Evolutionary conservation across 2,329 filamentous ascomycete species (phyloP), one percentile per base, ranked within the genome.

Genomic region (Verticillium zaregamsianum): DNA sequence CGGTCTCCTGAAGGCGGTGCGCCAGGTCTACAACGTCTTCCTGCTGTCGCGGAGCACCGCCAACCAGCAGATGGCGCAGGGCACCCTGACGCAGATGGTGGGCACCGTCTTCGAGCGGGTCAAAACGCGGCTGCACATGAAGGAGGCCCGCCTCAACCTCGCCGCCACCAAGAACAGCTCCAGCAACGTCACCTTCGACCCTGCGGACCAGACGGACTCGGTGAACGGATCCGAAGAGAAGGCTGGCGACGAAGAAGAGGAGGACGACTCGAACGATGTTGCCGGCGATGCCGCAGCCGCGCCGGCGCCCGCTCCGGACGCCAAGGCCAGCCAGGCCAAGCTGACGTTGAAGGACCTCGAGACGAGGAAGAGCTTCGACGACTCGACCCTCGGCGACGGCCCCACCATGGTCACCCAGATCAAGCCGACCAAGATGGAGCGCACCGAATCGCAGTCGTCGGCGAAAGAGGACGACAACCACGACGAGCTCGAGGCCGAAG

Each of bases 21-120:
- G 95, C 68, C 92, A 98, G 76, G 96, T 97, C 62, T 99, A 99
- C 82, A 99, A 99, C 79, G 96, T 99, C 68, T 99, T 99, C 76
- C 83, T 99, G 63, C 86, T 98, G 58, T 98, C 94, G 67, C 93
- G 95, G 72, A 97, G 90, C 66, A 96, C 90, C 66, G 87, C 92
- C 61, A 99, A 98, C 73, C 95, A 99, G 79, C 93, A 97, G 75
- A 92, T 98, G 58, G 96, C 96, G 1, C 96, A 99, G 74, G 95
- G 95, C 3, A 97, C 95, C 4, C 80, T 99, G 71, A 97, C 94
- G 3, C 95, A 99, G 77, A 99, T 99, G 95, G 92, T 98, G 45
- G 93, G 94, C 66, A 98, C 94, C 1, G 95, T 99, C 3, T 99
- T 99, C 70, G 95, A 99, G 76, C 83, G 95, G 64, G 94, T 99